A percentile compares a stretch with the other conserved stretches of the same genome.
Evolutionary conservation across 2,329 filamentous ascomycete species (phyloP).

Genomic region (Leptosphaerulina australis): DNA sequence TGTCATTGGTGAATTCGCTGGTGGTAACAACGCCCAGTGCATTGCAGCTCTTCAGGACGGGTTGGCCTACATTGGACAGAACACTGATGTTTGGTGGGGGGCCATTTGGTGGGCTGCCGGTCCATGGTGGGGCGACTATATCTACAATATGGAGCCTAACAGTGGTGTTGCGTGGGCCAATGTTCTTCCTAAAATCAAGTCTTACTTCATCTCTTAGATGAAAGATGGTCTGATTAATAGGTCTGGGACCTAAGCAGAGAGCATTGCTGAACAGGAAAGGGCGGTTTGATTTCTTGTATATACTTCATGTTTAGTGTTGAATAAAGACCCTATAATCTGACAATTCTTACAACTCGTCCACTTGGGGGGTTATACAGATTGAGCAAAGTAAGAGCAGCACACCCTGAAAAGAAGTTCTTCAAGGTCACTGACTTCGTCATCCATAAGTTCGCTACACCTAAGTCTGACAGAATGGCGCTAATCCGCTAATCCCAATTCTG

Average conservation of each 20-base stretch:
- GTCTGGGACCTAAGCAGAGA: too few relatives aligned
- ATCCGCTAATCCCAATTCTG: too few relatives aligned
- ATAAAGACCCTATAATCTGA: too few relatives aligned
- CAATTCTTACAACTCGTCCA: too few relatives aligned
- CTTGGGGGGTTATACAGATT: too few relatives aligned
- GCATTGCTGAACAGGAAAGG: too few relatives aligned
- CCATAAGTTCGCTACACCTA: too few relatives aligned
- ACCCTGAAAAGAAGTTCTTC: too few relatives aligned
- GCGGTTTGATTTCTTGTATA: background rate
- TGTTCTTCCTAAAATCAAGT: slow-evolving; percentile 46
- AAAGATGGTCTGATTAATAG: background rate
- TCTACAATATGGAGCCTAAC: slow-evolving; percentile 58
- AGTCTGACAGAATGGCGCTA: too few relatives aligned
- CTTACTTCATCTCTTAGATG: slow-evolving; percentile 33
- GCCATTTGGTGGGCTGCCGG: slow-evolving; percentile 63
- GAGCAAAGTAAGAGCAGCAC: too few relatives aligned
- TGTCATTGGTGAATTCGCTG: slow-evolving; percentile 62
- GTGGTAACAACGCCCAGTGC: slow-evolving; percentile 58
- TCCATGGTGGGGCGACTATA: slow-evolving; percentile 58
- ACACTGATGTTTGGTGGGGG: slow-evolving; percentile 61
- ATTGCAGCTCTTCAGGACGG: slow-evolving; percentile 58
- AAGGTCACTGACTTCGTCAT: too few relatives aligned
- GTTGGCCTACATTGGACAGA: slow-evolving; percentile 55
- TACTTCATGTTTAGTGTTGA: background rate
- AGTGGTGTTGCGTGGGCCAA: slow-evolving; percentile 50